Evolutionary conservation across 2,329 filamentous ascomycete genomes (phyloP).

Genomic region (Cytospora piceicola): DNA sequence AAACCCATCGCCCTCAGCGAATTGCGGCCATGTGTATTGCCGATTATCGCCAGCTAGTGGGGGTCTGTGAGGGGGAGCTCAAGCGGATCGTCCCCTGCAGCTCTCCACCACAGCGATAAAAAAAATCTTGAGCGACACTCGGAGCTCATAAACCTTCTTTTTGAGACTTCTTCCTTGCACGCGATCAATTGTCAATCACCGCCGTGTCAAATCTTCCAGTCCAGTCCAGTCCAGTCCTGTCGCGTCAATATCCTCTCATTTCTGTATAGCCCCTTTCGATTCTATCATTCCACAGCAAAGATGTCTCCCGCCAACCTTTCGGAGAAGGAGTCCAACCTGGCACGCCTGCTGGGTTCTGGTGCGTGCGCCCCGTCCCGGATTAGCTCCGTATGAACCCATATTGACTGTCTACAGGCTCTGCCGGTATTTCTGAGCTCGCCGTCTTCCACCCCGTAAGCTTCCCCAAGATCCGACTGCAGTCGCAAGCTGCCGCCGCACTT

Average conservation of each 20-base stretch:
- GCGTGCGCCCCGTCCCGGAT: slow-evolving; percentile 21
- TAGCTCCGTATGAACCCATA: slow-evolving; percentile 8
- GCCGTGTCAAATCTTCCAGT: slow-evolving; percentile 18
- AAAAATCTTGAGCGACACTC: slow-evolving; percentile 28
- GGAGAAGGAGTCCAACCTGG: slow-evolving; percentile 85
- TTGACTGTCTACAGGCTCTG: slow-evolving; percentile 65
- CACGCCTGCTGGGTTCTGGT: slow-evolving; percentile 92
- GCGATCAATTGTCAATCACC: slow-evolving; percentile 21
- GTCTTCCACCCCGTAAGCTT: slow-evolving; percentile 81
- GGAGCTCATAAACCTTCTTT: slow-evolving; percentile 16
- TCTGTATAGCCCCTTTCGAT: slow-evolving; percentile 5
- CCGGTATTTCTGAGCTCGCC: slow-evolving; percentile 89
- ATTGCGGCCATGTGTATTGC: not conserved
- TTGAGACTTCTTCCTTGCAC: slow-evolving; percentile 20
- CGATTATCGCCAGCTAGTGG: not conserved
- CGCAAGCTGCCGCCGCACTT: not conserved
- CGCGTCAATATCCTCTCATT: slow-evolving; percentile 3
- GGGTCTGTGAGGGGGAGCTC: too few species aligned
- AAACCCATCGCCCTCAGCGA: not conserved
- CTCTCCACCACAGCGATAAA: slow-evolving; percentile 25
- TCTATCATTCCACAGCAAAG: slow-evolving; percentile 31
- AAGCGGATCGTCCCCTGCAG: slow-evolving; percentile 12
- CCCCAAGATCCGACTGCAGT: slow-evolving; percentile 34
- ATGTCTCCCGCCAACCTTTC: slow-evolving; percentile 63
- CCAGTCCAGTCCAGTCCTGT: slow-evolving; percentile 10